These are phyloP conservation scores for Penstemon davidsonii DNA, from an alignment of 257 asterid genomes.

Conservation along the genomic window DNA sequence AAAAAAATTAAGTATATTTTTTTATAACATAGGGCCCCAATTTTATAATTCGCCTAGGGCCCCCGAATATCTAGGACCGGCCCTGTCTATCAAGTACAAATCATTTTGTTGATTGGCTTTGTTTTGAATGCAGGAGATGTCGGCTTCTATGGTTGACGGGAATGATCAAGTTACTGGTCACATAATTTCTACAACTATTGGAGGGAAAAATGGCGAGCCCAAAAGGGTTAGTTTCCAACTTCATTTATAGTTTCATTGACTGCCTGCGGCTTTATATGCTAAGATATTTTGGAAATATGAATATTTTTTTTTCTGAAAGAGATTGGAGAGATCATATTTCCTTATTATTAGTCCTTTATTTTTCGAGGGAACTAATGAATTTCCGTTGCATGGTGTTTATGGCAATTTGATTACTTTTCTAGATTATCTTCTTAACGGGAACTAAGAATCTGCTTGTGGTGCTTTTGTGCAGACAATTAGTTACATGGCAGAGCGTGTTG, in stretches of 20 bases:
- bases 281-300: conserved; percentile 11
- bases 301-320: neutral
- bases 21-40: too few species aligned
- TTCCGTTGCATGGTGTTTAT: conserved; percentile 15
- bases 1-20: too few species aligned
- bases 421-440: conserved; percentile 1
- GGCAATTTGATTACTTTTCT: conserved; percentile 1
- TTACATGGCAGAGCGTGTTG: conserved; percentile 97
- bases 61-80: too few species aligned
- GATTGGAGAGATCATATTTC: neutral
- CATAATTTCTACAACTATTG: conserved; percentile 79
- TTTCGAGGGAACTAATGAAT: too few species aligned
- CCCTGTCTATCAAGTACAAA: too few species aligned
- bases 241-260: neutral
- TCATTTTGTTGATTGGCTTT: neutral
- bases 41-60: too few species aligned
- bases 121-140: conserved; percentile 57
- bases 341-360: neutral
- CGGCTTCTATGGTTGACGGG: conserved; percentile 60
- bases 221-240: conserved; percentile 56
- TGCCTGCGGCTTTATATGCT: conserved; percentile 16
- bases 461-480: conserved; percentile 76
- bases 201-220: conserved; percentile 87
- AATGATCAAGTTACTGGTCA: conserved; percentile 71
- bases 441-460: conserved; percentile 32